A percentile compares a stretch with the other conserved stretches of the same genome.
Conservation (phyloP, 768 basidiomycete species). For the Suillus variegatus region DNA sequence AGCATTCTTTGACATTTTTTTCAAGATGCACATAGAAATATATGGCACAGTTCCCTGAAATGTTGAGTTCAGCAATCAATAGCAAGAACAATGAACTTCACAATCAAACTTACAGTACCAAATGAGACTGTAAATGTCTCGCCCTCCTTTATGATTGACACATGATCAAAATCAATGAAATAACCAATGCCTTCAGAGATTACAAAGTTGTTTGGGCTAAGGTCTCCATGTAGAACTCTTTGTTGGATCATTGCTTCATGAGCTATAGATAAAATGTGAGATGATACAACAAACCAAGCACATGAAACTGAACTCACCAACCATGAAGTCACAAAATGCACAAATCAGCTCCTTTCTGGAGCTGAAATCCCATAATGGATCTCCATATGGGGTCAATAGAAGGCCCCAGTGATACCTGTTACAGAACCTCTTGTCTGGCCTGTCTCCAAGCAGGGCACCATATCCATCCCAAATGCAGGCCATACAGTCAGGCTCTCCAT, state of each 20-base stretch:
- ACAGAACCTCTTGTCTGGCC: background rate
- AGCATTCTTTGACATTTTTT: background rate
- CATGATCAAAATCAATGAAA: background rate
- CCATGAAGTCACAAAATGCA: slow-evolving; percentile 9
- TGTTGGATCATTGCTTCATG: background rate
- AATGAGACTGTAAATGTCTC: background rate
- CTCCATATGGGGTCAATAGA: background rate
- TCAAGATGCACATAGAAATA: background rate
- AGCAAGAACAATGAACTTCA: background rate
- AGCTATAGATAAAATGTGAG: background rate
- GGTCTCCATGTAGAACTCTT: background rate
- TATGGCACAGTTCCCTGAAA: background rate
- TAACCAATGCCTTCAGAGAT: background rate
- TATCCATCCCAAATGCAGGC: background rate
- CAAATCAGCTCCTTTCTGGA: too few species aligned
- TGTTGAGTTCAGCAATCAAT: background rate
- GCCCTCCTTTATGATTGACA: background rate
- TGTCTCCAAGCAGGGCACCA: background rate
- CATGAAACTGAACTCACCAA: background rate
- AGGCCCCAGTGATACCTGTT: background rate
- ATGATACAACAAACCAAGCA: background rate
- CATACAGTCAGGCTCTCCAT: background rate
- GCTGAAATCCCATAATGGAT: background rate
- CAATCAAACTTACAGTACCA: background rate
- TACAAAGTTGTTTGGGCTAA: background rate